These are phyloP conservation scores for Tylopilus rubrobrunneus DNA, from an alignment of 768 basidiomycete species.

Conservation along the genomic window DNA sequence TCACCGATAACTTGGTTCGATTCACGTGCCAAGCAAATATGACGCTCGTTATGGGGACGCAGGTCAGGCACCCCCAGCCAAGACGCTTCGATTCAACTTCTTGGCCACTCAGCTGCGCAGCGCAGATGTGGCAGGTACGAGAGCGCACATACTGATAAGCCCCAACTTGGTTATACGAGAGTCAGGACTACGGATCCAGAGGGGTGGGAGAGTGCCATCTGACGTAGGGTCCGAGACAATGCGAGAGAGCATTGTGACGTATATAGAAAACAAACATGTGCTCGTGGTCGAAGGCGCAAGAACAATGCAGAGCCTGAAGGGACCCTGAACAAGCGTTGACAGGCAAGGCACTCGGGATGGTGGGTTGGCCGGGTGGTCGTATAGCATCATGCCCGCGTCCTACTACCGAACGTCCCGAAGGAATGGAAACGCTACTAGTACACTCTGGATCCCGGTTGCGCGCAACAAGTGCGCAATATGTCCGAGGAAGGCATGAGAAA, in stretches of 20 bases:
- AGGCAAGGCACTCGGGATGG: background rate
- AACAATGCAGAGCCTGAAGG: background rate
- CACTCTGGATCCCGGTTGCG: background rate
- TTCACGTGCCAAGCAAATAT: too few species aligned
- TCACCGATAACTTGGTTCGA: too few species aligned
- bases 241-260: background rate
- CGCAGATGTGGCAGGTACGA: too few species aligned
- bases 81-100: too few species aligned
- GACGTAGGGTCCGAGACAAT: background rate
- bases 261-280: background rate
- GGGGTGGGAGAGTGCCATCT: too few species aligned
- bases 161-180: background rate
- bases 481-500: conserved; percentile 3
- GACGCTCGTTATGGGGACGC: too few species aligned
- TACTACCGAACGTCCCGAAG: background rate
- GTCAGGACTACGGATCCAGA: background rate
- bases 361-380: background rate
- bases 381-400: background rate
- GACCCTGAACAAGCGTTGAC: background rate
- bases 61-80: too few species aligned
- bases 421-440: background rate
- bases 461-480: background rate
- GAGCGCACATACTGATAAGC: background rate
- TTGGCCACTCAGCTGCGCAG: too few species aligned
- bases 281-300: conserved; percentile 1